Base-by-base conservation (phyloP, 208 protist genomes). In the Leishmania tropica region DNA sequence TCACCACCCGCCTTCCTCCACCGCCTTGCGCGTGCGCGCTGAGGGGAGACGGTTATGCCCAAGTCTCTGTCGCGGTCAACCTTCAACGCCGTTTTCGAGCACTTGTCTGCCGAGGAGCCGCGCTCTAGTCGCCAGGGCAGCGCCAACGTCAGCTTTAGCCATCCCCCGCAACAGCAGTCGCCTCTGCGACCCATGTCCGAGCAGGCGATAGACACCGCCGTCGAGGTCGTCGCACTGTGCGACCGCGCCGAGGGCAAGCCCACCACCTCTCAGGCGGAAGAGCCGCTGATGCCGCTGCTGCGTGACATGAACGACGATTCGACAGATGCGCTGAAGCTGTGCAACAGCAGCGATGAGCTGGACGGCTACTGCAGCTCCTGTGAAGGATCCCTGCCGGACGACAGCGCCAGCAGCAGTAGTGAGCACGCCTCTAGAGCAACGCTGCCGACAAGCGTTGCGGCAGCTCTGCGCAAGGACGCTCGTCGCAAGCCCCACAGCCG, bases 301-400 rank as follows among this genome's bases (percentile, higher is more conserved):
- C 21, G 45, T 74, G 68, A 48, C 19, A 35, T 51, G 42, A 74
- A 35, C 42, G 24, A 8, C 45, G 45, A 7, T 3, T 28, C 45
- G 28, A 21, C 47, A 10, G 72, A 48, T 40, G 62, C 62, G 31
- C 60, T 79, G 10, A 62, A 53, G 8, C 58, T 65, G 24, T 76
- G 71, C 3, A 67, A 85, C 40, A 81, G 76, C 37, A 85, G 76
- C 77, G 77, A 81, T 45, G 81, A 81, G 48, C 58, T 85, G 35
- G 81, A 85, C 64, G 81, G 81, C 58, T 85, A 85, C 54, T 78
- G 81, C 58, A 85, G 81, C 81, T 85, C 81, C 24, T 79, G 72
- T 37, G 81, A 85, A 68, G 51, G 53, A 42, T 85, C 81, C 40
- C 58, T 81, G 58, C 71, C 77, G 28, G 81, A 72, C 13, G 60